Base-by-base conservation (phyloP, 257 asterid species). In the Haberlea rhodopensis region DNA sequence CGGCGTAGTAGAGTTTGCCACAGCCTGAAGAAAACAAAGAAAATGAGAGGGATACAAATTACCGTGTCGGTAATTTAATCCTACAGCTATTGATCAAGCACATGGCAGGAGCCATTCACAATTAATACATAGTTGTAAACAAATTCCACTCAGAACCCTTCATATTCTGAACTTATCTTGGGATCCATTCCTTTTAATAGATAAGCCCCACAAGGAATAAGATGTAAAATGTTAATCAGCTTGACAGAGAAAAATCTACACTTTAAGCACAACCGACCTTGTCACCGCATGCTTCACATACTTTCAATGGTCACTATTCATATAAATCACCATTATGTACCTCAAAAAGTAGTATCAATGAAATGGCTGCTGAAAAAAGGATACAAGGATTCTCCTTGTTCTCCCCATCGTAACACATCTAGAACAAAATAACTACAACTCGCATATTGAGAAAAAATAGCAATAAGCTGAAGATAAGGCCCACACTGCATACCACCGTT, bases 1-100 rank as follows among this genome's bases (percentile, higher is more conserved):
- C 96, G 1, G 98, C n/a, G n/a, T n/a, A 89, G 98, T 91, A 51
- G 98, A 91, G 70, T 91, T 91, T 69, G 98, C 98, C 25, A 89
- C 96, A 19, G 96, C 96, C 96, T 91, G 82, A 72, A 73, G 31
- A 65, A 63, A 22, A 40, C 45, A 6, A 52, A 8, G 24, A 21
- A 63, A 63, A 62, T 60, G 62, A 71, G 63, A 40, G 60, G 53
- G 28, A 34, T 40, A 25, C 10, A 53, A 64, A 24, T 16, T 25
- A 60, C 28, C 20, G 46, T 63, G 25, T 21, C 20, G n/a, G n/a
- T n/a, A 28, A 67, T 58, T 18, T 6, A 37, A 28, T 10, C 18
- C 19, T 40, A 25, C 61, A 52, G 27, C 31, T 7, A 5, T 51
- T 24, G 10, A 37, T 23, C 31, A 7, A 16, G 26, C 20, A 20